phyloP scores from a whole-genome alignment of 2,329 filamentous ascomycete species.

The Aureobasidium sp. region DNA sequence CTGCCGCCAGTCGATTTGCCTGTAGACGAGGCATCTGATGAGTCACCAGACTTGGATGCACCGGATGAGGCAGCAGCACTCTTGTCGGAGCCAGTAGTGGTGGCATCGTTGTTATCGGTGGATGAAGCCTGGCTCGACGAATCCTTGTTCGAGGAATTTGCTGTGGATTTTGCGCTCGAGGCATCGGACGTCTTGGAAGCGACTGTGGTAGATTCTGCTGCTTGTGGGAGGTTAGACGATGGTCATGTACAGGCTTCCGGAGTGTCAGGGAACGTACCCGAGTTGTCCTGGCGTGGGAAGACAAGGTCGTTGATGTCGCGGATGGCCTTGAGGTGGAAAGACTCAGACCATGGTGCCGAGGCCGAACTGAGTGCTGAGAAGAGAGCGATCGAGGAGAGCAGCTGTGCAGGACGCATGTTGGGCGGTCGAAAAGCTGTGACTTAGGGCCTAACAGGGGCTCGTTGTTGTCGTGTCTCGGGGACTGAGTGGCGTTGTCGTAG shows the following conservation, averaged over 20 bases:
- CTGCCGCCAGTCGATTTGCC: slow-evolving; percentile 9
- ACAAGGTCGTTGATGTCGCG: slow-evolving; percentile 21
- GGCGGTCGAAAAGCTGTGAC: neutral
- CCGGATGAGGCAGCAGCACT: slow-evolving; percentile 12
- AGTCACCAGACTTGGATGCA: slow-evolving; percentile 16
- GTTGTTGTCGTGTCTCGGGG: neutral
- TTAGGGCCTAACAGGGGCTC: neutral
- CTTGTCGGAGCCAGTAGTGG: slow-evolving; percentile 16
- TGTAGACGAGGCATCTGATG: slow-evolving; percentile 12
- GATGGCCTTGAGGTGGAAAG: slow-evolving; percentile 19
- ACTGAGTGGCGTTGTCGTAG: neutral
- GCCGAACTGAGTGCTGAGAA: slow-evolving; percentile 24
- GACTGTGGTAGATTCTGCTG: slow-evolving; percentile 9
- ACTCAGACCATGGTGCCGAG: slow-evolving; percentile 22
- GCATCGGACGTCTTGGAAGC: slow-evolving; percentile 9
- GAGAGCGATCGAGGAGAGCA: slow-evolving; percentile 23
- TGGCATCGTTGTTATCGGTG: slow-evolving; percentile 9
- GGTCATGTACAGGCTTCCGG: neutral
- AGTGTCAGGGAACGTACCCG: neutral
- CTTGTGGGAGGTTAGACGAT: slow-evolving; percentile 5
- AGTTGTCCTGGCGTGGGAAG: slow-evolving; percentile 18
- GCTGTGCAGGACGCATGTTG: slow-evolving; percentile 26
- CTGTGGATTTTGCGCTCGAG: slow-evolving; percentile 18
- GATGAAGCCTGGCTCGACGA: neutral
- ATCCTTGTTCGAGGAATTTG: slow-evolving; percentile 9